Percentiles rank a stretch among this genome's conserved stretches.
Evolutionary conservation across 2,329 filamentous ascomycete genomes (phyloP).

Genomic region (Cercospora janseana): DNA sequence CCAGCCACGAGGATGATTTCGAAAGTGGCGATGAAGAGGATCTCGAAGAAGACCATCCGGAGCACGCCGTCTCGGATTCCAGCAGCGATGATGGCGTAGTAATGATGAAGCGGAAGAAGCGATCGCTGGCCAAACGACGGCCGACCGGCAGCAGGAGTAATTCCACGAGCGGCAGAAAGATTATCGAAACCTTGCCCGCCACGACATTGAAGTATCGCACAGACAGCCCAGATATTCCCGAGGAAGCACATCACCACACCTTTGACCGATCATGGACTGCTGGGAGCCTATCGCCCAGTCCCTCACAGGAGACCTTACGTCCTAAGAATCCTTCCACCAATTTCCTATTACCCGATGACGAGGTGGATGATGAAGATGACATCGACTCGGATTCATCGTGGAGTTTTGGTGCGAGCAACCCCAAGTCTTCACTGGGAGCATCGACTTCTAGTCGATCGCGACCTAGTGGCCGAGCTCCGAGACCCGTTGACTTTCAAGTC

Average conservation of each 20-base stretch:
- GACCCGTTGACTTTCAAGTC: slow-evolving; percentile 47
- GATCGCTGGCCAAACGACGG: slow-evolving; percentile 48
- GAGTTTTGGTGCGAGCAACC: slow-evolving; percentile 38
- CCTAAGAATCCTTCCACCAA: slow-evolving; percentile 66
- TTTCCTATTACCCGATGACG: slow-evolving; percentile 47
- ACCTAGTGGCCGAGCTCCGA: slow-evolving; percentile 33
- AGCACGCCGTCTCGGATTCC: slow-evolving; percentile 46
- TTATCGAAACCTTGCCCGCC: slow-evolving; percentile 81
- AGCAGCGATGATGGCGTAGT: slow-evolving; percentile 71
- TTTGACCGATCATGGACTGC: slow-evolving; percentile 44
- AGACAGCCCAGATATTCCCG: slow-evolving; percentile 63
- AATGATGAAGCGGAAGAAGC: slow-evolving; percentile 70
- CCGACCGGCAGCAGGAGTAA: slow-evolving; percentile 53
- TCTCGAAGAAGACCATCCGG: slow-evolving; percentile 43
- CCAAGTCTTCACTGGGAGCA: slow-evolving; percentile 35
- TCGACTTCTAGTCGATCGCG: slow-evolving; percentile 29
- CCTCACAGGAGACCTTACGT: slow-evolving; percentile 78
- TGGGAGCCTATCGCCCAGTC: slow-evolving; percentile 62
- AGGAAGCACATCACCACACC: slow-evolving; percentile 39
- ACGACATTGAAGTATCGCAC: slow-evolving; percentile 83
- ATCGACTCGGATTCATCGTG: slow-evolving; percentile 32
- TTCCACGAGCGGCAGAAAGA: slow-evolving; percentile 63
- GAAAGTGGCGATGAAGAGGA: slow-evolving; percentile 38
- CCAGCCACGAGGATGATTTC: slow-evolving; percentile 62
- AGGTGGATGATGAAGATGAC: slow-evolving; percentile 26